Evolutionary conservation across 1,284 basidiomycete species (phyloP).

Genomic region (Agaricales sp.): DNA sequence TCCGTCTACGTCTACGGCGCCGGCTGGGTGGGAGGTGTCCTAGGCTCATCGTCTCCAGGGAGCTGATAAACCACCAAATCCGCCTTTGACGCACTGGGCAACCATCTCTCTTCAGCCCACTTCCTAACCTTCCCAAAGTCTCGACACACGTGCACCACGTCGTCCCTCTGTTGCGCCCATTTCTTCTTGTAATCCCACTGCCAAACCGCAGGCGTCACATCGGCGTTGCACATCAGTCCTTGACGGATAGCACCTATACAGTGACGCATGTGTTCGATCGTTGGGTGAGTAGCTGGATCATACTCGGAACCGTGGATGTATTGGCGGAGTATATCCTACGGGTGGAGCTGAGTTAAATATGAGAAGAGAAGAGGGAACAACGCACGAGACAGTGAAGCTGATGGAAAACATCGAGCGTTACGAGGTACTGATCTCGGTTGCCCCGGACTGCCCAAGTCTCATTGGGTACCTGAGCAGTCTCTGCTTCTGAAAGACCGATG

Average conservation of each 20-base stretch:
- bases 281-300: slow-evolving; percentile 3
- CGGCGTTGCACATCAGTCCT: slow-evolving; percentile 19
- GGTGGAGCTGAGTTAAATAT: slow-evolving; percentile 1
- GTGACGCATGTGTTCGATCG: slow-evolving; percentile 15
- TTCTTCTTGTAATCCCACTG: slow-evolving; percentile 16
- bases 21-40: too few relatives aligned
- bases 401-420: slow-evolving; percentile 21
- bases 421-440: slow-evolving; percentile 16
- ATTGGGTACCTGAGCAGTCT: slow-evolving; percentile 16
- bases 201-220: slow-evolving; percentile 15
- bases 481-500: slow-evolving; percentile 13
- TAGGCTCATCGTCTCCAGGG: background rate
- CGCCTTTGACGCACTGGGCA: background rate
- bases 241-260: slow-evolving; percentile 21
- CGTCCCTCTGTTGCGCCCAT: slow-evolving; percentile 8
- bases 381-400: slow-evolving; percentile 22
- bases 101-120: slow-evolving; percentile 12
- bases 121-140: slow-evolving; percentile 16
- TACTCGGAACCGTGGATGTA: slow-evolving; percentile 18
- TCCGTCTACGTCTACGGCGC: too few relatives aligned
- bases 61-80: slow-evolving; percentile 1
- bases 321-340: slow-evolving; percentile 19
- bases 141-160: slow-evolving; percentile 16
- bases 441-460: slow-evolving; percentile 16
- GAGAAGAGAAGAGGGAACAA: background rate